These are phyloP conservation scores for Penicillium antarcticum DNA, from an alignment of 495 filamentous ascomycete species.

Conservation along the genomic window DNA sequence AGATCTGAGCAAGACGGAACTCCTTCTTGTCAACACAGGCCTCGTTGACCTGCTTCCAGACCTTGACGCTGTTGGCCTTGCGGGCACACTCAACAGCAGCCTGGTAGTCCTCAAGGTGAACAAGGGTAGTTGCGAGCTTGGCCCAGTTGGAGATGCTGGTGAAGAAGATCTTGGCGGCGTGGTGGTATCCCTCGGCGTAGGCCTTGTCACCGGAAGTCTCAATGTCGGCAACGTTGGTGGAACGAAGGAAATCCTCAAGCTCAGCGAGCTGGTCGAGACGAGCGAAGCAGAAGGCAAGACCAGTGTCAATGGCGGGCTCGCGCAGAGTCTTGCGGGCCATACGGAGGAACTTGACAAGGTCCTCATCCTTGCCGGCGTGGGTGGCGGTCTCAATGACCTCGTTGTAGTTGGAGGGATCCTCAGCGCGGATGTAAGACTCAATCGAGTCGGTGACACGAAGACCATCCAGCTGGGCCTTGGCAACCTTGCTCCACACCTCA, in stretches of 20 bases:
- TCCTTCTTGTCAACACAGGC: conserved; percentile 98
- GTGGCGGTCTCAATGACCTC: conserved; percentile 97
- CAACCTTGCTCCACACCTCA: conserved; percentile 99
- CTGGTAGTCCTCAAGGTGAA: conserved; percentile 96
- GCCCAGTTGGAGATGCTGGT: conserved; percentile 99
- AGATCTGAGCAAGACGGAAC: conserved; percentile 98
- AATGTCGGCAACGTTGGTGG: conserved; percentile 90
- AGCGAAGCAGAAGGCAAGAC: conserved; percentile 88
- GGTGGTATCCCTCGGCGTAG: conserved; percentile 88
- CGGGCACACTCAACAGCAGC: conserved; percentile 97
- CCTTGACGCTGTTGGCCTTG: conserved; percentile 99
- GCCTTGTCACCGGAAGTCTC: conserved; percentile 98
- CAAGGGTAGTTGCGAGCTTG: conserved; percentile 93
- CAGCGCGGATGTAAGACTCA: conserved; percentile 94
- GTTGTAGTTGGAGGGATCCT: conserved; percentile 86
- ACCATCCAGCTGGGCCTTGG: conserved; percentile 96
- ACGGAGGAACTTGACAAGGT: conserved; percentile 92
- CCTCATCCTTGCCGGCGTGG: conserved; percentile 95
- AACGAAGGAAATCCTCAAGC: conserved; percentile 93
- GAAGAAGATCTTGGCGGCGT: conserved; percentile 98
- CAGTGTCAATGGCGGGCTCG: conserved; percentile 92
- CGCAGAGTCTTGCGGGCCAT: conserved; percentile 97
- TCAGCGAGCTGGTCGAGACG: conserved; percentile 87
- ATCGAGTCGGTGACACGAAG: conserved; percentile 90
- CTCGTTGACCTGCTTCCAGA: conserved; percentile 98